Conservation (phyloP, 75 land plant genomes). For the Sequoiadendron giganteum region DNA sequence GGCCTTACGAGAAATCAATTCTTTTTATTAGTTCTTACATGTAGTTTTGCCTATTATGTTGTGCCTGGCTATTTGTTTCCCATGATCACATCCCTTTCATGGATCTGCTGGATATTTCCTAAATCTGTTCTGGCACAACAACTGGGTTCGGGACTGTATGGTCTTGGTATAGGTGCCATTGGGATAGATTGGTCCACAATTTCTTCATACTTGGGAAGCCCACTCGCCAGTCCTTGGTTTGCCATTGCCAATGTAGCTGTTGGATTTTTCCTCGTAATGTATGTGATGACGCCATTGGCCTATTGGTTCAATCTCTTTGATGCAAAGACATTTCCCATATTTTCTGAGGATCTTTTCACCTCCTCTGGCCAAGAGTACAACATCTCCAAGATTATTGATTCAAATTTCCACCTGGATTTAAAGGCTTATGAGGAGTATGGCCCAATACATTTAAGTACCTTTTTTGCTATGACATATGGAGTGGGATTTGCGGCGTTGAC, state of each 20-base stretch:
- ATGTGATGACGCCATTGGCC: constrained; percentile 41
- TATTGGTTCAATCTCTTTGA: constrained; percentile 47
- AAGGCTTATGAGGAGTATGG: constrained; percentile 39
- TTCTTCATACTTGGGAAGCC: constrained; percentile 55
- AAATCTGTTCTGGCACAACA: constrained; percentile 54
- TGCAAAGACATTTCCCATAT: constrained; percentile 54
- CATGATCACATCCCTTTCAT: constrained; percentile 50
- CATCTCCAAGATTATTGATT: constrained; percentile 30
- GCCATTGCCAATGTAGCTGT: constrained; percentile 50
- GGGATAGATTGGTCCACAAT: constrained; percentile 59
- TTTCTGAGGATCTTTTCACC: constrained; percentile 37
- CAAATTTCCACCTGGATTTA: constrained; percentile 31
- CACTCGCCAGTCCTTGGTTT: constrained; percentile 63
- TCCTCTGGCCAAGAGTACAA: constrained; percentile 32
- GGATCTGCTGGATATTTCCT: constrained; percentile 52
- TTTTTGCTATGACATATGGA: constrained; percentile 56
- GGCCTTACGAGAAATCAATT: constrained; percentile 42
- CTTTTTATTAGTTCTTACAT: constrained; percentile 31
- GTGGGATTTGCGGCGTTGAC: constrained; percentile 61
- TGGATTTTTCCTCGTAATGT: constrained; percentile 42
- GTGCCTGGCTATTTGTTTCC: constrained; percentile 61
- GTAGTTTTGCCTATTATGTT: constrained; percentile 57
- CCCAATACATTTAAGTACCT: constrained; percentile 44
- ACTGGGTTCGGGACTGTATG: constrained; percentile 54
- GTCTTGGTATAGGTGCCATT: constrained; percentile 50